phyloP scores from a whole-genome alignment of 371 early-diverging fungal genomes.

The Coemansia sp. region DNA sequence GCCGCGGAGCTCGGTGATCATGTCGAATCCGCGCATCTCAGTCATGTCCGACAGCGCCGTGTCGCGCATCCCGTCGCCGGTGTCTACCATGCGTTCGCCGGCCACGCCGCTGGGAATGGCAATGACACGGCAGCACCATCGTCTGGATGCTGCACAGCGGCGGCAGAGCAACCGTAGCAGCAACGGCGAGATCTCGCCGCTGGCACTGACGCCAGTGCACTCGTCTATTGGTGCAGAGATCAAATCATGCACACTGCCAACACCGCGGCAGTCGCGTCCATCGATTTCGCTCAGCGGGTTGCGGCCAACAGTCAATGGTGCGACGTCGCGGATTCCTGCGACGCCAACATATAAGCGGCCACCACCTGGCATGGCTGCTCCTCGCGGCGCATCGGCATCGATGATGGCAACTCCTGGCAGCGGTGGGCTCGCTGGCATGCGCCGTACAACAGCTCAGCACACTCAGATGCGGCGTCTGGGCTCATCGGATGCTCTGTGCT shows the following conservation, averaged over 20 bases:
- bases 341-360: background rate
- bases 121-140: background rate
- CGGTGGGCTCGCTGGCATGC: background rate
- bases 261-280: slow-evolving; percentile 2
- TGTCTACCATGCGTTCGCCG: background rate
- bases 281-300: slow-evolving; percentile 14
- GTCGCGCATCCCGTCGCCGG: slow-evolving; percentile 17
- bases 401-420: background rate
- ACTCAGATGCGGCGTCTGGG: slow-evolving; percentile 10
- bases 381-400: background rate
- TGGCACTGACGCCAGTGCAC: slow-evolving; percentile 24
- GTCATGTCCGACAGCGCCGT: slow-evolving; percentile 5
- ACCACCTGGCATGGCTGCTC: background rate
- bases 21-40: slow-evolving; percentile 2
- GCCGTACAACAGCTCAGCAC: background rate
- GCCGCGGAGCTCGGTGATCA: slow-evolving; percentile 13
- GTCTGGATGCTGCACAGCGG: background rate
- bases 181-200: slow-evolving; percentile 24
- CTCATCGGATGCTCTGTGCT: slow-evolving; percentile 5
- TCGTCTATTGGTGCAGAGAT: background rate
- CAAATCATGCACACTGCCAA: background rate
- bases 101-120: background rate
- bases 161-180: slow-evolving; percentile 1
- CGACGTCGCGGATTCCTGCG: slow-evolving; percentile 1
- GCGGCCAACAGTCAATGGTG: slow-evolving; percentile 12